phyloP scores from a whole-genome alignment of 257 asterid genomes.

The Primulina eburnea region DNA sequence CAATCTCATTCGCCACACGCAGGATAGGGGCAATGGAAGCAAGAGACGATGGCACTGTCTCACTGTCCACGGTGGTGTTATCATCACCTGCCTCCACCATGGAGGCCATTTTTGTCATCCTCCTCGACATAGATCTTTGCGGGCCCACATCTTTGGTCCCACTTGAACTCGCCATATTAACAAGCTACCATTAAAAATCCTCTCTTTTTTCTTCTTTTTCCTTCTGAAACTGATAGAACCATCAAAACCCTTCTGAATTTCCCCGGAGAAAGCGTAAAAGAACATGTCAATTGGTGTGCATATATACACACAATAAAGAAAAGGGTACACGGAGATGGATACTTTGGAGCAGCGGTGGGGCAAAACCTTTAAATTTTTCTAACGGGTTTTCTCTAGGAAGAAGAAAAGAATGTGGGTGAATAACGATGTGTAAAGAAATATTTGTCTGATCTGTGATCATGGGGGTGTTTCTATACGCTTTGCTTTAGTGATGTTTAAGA shows the following conservation, averaged over 20 bases:
- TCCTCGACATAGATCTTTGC: conserved; percentile 51
- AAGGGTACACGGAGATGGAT: conserved; percentile 34
- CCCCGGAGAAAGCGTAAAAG: conserved; percentile 28
- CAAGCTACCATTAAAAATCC: conserved; percentile 14
- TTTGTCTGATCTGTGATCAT: conserved; percentile 19
- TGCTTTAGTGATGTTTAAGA: conserved; percentile 4
- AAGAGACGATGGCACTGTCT: conserved; percentile 88
- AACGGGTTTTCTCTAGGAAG: conserved; percentile 42
- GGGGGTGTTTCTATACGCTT: conserved; percentile 30
- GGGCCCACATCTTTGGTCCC: conserved; percentile 73
- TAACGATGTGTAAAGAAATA: conserved; percentile 36
- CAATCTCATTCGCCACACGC: conserved; percentile 90
- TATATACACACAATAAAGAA: conserved; percentile 8
- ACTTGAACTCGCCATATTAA: conserved; percentile 82
- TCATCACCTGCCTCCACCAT: conserved; percentile 69
- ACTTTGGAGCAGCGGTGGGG: conserved; percentile 64
- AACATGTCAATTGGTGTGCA: conserved; percentile 22
- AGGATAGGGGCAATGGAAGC: conserved; percentile 82
- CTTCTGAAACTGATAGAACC: conserved; percentile 7
- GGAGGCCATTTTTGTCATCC: conserved; percentile 56
- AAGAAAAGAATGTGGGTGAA: conserved; percentile 70
- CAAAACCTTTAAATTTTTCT: conserved; percentile 26
- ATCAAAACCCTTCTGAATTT: conserved; percentile 22
- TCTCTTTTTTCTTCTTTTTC: not conserved
- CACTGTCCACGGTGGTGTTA: conserved; percentile 66